Evolutionary conservation across 176 grass and related monocot genomes (phyloP).

Genomic region (Elymus sibiricus): DNA sequence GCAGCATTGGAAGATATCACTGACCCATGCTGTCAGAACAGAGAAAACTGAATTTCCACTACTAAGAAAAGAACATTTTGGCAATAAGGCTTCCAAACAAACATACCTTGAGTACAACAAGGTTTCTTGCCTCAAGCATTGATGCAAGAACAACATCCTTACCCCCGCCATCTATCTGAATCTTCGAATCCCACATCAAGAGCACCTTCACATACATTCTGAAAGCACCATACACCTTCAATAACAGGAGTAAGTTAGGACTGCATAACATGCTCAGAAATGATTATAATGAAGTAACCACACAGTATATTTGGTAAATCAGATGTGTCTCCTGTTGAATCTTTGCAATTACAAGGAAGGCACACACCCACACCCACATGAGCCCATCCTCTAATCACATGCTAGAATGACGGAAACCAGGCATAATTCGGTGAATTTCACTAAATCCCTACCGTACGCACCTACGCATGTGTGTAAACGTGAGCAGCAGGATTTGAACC

Average conservation of each 20-base stretch:
- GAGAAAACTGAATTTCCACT: slow-evolving; percentile 24
- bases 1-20: slow-evolving; percentile 94
- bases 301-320: neutral
- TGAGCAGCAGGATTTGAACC: neutral
- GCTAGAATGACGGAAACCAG: neutral
- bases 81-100: slow-evolving; percentile 4
- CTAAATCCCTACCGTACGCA: neutral
- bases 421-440: neutral
- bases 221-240: slow-evolving; percentile 97
- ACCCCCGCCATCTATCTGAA: slow-evolving; percentile 88
- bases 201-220: slow-evolving; percentile 98
- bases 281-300: neutral
- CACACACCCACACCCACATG: neutral
- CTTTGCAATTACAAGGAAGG: neutral
- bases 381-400: neutral
- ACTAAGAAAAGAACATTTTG: slow-evolving; percentile 5
- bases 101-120: slow-evolving; percentile 90
- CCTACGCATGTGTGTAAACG: neutral
- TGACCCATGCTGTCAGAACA: slow-evolving; percentile 81
- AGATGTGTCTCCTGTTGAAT: neutral
- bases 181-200: slow-evolving; percentile 96
- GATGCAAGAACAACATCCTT: slow-evolving; percentile 83
- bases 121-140: slow-evolving; percentile 96
- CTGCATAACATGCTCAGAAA: slow-evolving; percentile 15
- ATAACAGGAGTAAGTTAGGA: slow-evolving; percentile 31